These are phyloP conservation scores for Pluteus cervinus DNA, from an alignment of 768 basidiomycete species.

Conservation along the genomic window DNA sequence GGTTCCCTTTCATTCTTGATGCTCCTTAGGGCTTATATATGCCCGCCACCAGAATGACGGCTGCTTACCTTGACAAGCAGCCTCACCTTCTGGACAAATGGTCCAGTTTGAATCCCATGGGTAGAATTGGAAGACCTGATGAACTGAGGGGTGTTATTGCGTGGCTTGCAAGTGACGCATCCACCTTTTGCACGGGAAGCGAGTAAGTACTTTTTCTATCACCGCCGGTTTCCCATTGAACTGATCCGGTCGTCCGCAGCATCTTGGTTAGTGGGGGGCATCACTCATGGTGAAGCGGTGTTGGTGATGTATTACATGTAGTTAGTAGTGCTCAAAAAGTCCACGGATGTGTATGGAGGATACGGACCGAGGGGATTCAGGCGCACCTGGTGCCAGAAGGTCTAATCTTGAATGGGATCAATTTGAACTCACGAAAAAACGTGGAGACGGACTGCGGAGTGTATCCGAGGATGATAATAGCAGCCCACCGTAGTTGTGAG, in stretches of 20 bases:
- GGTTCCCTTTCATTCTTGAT: slow-evolving; percentile 1
- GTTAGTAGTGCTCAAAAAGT: too few species aligned
- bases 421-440: too few species aligned
- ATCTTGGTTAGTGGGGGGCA: slow-evolving; percentile 61
- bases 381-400: too few species aligned
- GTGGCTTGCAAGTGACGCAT: slow-evolving; percentile 74
- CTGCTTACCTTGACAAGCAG: slow-evolving; percentile 59
- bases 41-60: slow-evolving; percentile 54
- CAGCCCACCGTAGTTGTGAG: too few species aligned
- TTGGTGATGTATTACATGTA: too few species aligned
- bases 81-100: slow-evolving; percentile 61
- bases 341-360: too few species aligned
- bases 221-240: background rate
- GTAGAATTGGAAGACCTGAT: slow-evolving; percentile 64
- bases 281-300: slow-evolving; percentile 50
- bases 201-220: slow-evolving; percentile 46
- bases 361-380: too few species aligned
- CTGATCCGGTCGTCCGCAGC: slow-evolving; percentile 22
- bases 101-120: slow-evolving; percentile 65
- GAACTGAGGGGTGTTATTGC: slow-evolving; percentile 66
- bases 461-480: too few species aligned
- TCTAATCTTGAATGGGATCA: too few species aligned
- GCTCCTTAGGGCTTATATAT: background rate
- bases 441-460: too few species aligned
- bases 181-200: slow-evolving; percentile 77